Percentiles rank a stretch among this genome's conserved stretches.
Conservation (phyloP, 2,329 filamentous ascomycete genomes). For the Aspergillus intermedius region DNA sequence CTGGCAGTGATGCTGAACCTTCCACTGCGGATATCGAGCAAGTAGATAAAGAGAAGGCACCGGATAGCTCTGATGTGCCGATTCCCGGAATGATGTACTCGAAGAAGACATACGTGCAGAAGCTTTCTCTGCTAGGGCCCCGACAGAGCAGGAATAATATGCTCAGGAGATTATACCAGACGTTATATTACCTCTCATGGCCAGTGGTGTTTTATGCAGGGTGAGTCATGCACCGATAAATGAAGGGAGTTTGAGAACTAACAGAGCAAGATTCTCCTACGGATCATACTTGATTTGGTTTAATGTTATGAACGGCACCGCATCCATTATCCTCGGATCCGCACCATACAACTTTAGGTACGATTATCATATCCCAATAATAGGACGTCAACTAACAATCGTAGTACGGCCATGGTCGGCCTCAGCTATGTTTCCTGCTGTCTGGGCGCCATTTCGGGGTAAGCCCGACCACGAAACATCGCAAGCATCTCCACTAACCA, state of each 20-base stretch:
- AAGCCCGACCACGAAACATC: neutral
- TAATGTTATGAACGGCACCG: constrained; percentile 36
- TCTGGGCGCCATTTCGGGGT: constrained; percentile 28
- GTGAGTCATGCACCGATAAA: constrained; percentile 5
- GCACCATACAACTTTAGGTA: constrained; percentile 34
- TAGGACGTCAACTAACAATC: constrained; percentile 9
- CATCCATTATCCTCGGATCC: constrained; percentile 30
- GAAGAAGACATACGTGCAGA: constrained; percentile 29
- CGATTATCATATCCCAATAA: neutral
- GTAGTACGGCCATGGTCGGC: constrained; percentile 32
- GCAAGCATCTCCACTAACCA: neutral
- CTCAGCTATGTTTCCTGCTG: constrained; percentile 33
- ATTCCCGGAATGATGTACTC: constrained; percentile 15
- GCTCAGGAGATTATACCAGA: constrained; percentile 26
- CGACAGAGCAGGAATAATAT: constrained; percentile 26
- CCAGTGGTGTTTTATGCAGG: constrained; percentile 36
- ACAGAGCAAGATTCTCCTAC: constrained; percentile 28
- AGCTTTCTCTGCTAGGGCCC: constrained; percentile 24
- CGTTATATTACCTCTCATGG: constrained; percentile 30
- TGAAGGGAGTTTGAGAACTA: neutral
- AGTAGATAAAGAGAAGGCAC: constrained; percentile 14
- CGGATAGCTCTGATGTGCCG: constrained; percentile 3
- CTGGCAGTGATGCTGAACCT: neutral
- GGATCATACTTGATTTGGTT: constrained; percentile 36
- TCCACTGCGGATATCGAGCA: constrained; percentile 9